phyloP scores from a whole-genome alignment of 768 basidiomycete genomes.

The Lactarius evosmus region DNA sequence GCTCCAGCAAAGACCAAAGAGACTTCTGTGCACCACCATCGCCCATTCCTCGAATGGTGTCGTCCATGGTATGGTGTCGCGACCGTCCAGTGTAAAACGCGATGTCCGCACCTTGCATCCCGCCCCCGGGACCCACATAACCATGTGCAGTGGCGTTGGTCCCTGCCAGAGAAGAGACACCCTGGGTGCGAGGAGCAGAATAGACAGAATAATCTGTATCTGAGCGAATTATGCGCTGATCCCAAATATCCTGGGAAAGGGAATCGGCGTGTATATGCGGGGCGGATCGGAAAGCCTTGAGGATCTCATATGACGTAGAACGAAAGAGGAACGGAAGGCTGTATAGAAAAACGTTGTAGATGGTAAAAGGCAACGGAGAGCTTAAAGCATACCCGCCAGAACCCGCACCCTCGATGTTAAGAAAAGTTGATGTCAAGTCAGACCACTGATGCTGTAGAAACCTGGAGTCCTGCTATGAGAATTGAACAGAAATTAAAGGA shows the following conservation, averaged over 20 bases:
- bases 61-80: conserved; percentile 73
- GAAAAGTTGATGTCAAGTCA: conserved; percentile 58
- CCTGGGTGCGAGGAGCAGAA: conserved; percentile 29
- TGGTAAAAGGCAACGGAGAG: conserved; percentile 3
- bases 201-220: conserved; percentile 76
- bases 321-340: conserved; percentile 79
- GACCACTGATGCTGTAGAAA: conserved; percentile 78
- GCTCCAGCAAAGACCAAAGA: conserved; percentile 81
- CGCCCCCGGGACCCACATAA: conserved; percentile 30
- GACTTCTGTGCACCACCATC: conserved; percentile 49
- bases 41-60: conserved; percentile 56
- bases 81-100: conserved; percentile 76
- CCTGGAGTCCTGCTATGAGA: conserved; percentile 35
- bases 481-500: no score
- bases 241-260: conserved; percentile 65
- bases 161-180: not conserved
- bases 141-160: not conserved
- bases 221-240: conserved; percentile 61
- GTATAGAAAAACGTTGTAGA: not conserved
- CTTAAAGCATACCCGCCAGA: conserved; percentile 58
- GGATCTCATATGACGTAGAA: conserved; percentile 54
- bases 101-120: conserved; percentile 70
- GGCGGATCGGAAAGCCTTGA: conserved; percentile 53
- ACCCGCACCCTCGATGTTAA: conserved; percentile 82
- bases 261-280: conserved; percentile 72